These are phyloP conservation scores for Nakazawaea populi DNA, from an alignment of 805 yeast genomes.

Conservation along the genomic window DNA sequence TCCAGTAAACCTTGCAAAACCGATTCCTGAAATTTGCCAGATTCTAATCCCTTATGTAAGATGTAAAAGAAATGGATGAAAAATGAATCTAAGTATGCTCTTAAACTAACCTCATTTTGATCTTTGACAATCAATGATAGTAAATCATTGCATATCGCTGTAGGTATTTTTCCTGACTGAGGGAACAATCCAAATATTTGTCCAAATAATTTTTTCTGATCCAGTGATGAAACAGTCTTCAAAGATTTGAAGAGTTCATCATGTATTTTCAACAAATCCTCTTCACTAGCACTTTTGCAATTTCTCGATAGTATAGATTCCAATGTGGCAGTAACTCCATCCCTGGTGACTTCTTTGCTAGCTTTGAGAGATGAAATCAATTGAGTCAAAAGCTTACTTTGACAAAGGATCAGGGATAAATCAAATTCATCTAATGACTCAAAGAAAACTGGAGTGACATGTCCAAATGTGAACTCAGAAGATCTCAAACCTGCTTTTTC, in stretches of 20 bases:
- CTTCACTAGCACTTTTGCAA: slow-evolving; percentile 18
- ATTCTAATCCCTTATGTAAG: slow-evolving; percentile 15
- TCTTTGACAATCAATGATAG: slow-evolving; percentile 62
- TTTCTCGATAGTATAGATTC: slow-evolving; percentile 17
- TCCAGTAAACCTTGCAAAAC: slow-evolving; percentile 60
- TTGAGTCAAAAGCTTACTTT: slow-evolving; percentile 42
- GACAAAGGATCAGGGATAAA: slow-evolving; percentile 31
- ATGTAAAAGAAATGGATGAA: slow-evolving; percentile 35
- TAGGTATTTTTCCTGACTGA: slow-evolving; percentile 20
- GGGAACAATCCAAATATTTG: slow-evolving; percentile 33
- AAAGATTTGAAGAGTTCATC: slow-evolving; percentile 52
- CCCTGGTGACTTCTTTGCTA: slow-evolving; percentile 60
- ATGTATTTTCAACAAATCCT: slow-evolving; percentile 28
- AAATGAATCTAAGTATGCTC: slow-evolving; percentile 42
- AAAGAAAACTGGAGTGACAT: slow-evolving; percentile 47
- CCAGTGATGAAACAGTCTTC: slow-evolving; percentile 54
- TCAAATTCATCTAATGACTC: slow-evolving; percentile 29
- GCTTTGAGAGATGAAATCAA: slow-evolving; percentile 57
- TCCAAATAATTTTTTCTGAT: slow-evolving; percentile 54
- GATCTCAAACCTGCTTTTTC: slow-evolving; percentile 76
- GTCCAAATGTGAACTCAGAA: slow-evolving; percentile 63
- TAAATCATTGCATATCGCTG: slow-evolving; percentile 36
- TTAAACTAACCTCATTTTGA: slow-evolving; percentile 61
- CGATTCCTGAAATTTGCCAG: slow-evolving; percentile 21
- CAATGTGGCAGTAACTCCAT: slow-evolving; percentile 35